Percentiles rank a stretch among this genome's conserved stretches.
Conservation (phyloP, 1,284 basidiomycete genomes). For the Austropuccinia psidii region DNA sequence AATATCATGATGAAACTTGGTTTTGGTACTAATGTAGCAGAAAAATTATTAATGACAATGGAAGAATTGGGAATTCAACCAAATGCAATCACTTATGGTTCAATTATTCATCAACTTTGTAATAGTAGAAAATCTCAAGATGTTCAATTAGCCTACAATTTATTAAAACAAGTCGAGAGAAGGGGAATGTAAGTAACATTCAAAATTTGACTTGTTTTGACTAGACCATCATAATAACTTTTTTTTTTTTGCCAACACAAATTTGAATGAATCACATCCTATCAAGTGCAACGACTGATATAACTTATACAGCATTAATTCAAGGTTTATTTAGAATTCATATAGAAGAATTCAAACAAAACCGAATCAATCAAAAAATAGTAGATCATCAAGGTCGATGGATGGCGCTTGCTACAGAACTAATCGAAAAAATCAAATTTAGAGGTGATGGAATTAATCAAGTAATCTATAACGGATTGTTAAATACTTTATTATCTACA, state of each 20-base stretch:
- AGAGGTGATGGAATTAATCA: slow-evolving; percentile 1
- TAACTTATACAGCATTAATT: slow-evolving; percentile 31
- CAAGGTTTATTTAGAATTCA: slow-evolving; percentile 25
- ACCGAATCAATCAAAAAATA: neutral
- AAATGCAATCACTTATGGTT: slow-evolving; percentile 26
- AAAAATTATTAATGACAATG: slow-evolving; percentile 20
- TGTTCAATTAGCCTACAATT: slow-evolving; percentile 1
- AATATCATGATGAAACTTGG: slow-evolving; percentile 25
- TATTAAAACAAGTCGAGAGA: slow-evolving; percentile 26
- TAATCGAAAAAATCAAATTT: neutral
- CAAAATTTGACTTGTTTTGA: neutral
- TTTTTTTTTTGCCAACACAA: neutral
- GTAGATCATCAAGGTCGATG: neutral
- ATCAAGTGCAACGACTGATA: slow-evolving; percentile 17
- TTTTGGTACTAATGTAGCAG: neutral
- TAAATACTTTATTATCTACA: slow-evolving; percentile 7
- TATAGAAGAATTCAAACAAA: neutral
- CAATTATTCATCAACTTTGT: slow-evolving; percentile 33
- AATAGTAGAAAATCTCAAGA: slow-evolving; percentile 7
- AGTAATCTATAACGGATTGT: slow-evolving; percentile 11
- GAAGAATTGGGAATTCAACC: slow-evolving; percentile 8
- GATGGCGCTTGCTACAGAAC: neutral
- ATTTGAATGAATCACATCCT: neutral
- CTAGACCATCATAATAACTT: neutral
- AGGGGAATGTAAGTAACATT: slow-evolving; percentile 20